Conservation (phyloP, 2,329 filamentous ascomycete species). For the Aspergillus latus region DNA sequence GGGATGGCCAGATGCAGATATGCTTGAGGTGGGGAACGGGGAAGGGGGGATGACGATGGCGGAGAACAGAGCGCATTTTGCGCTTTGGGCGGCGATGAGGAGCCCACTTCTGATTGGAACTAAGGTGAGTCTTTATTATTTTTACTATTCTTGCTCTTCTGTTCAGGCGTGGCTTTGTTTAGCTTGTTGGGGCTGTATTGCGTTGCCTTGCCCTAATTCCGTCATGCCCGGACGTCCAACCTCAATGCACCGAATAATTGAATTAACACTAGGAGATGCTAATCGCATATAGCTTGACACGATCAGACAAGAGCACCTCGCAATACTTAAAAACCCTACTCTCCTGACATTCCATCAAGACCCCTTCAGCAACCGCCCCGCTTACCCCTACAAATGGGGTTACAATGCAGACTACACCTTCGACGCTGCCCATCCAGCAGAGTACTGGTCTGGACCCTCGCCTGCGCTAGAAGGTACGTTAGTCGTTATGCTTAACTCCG, state of each 20-base stretch:
- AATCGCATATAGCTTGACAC: constrained; percentile 30
- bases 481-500: constrained; percentile 36
- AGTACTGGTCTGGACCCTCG: constrained; percentile 39
- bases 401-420: constrained; percentile 38
- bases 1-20: constrained; percentile 53
- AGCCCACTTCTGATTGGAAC: constrained; percentile 52
- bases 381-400: constrained; percentile 44
- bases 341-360: constrained; percentile 51
- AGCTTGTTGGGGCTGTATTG: neutral
- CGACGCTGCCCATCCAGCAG: constrained; percentile 34
- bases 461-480: constrained; percentile 28
- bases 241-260: too few relatives aligned
- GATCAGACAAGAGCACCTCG: constrained; percentile 38
- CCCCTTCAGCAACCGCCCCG: constrained; percentile 41
- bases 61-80: constrained; percentile 53
- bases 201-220: neutral
- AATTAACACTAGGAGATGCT: neutral
- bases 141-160: neutral
- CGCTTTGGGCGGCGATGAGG: constrained; percentile 54
- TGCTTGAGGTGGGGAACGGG: constrained; percentile 54
- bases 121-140: constrained; percentile 22
- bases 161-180: neutral
- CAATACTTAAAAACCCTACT: constrained; percentile 46
- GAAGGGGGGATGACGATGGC: constrained; percentile 46
- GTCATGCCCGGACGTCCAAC: neutral